These are phyloP conservation scores for Beauveria varroae DNA, from an alignment of 2,329 filamentous ascomycete genomes.

Conservation along the genomic window DNA sequence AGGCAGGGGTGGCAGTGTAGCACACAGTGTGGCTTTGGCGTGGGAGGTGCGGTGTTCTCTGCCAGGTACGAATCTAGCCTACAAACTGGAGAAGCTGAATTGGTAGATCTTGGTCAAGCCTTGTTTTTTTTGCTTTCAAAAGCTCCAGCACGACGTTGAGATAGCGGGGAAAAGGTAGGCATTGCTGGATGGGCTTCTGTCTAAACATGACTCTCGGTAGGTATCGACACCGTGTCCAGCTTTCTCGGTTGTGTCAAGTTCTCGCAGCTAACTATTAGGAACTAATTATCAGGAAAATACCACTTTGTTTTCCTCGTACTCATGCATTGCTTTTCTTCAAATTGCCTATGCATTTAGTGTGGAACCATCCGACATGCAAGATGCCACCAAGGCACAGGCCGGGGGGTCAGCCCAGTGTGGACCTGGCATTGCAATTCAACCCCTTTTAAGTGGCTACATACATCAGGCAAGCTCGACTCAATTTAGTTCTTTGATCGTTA, in stretches of 20 bases:
- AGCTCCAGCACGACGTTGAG: no score
- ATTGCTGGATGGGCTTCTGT: no score
- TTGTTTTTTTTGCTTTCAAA: not conserved
- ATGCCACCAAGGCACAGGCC: not conserved
- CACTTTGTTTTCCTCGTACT: not conserved
- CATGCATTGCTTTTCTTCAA: not conserved
- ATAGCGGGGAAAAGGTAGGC: no score
- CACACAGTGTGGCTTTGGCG: not conserved
- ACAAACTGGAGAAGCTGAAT: not conserved
- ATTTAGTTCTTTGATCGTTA: not conserved
- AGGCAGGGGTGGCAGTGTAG: not conserved
- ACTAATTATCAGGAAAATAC: no score
- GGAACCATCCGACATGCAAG: not conserved
- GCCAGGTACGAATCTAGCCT: not conserved
- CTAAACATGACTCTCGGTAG: no score
- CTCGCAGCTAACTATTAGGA: no score
- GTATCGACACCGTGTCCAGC: no score
- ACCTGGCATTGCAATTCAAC: constrained; percentile 2
- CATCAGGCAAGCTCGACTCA: not conserved
- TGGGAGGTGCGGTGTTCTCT: not conserved
- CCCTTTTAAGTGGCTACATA: constrained; percentile 3
- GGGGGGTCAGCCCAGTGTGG: not conserved
- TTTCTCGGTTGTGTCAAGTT: no score
- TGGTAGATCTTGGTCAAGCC: not conserved
- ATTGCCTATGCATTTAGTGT: not conserved